Evolutionary conservation across 768 basidiomycete species (phyloP).

Genomic region (Gloeophyllum trabeum): DNA sequence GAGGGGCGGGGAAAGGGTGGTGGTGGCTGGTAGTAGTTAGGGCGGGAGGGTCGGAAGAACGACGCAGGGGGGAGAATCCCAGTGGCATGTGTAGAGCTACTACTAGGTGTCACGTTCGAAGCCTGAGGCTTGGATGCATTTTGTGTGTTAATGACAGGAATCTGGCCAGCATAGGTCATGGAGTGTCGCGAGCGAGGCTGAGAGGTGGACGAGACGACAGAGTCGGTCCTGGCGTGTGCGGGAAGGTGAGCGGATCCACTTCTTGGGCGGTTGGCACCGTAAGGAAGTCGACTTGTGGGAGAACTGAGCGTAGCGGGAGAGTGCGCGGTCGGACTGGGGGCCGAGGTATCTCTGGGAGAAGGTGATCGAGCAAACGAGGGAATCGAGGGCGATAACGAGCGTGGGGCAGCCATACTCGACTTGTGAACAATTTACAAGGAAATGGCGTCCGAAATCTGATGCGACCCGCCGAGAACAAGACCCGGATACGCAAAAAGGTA

Average conservation of each 20-base stretch:
- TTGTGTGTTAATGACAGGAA: too few species aligned
- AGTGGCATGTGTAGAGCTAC: constrained; percentile 56
- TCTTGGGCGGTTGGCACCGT: too few species aligned
- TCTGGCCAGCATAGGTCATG: too few species aligned
- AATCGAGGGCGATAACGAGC: constrained; percentile 14
- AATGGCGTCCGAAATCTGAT: too few species aligned
- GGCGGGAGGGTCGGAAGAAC: constrained; percentile 66
- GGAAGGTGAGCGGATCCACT: background rate
- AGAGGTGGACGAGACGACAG: background rate
- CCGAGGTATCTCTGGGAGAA: constrained; percentile 5
- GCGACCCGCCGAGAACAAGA: too few species aligned
- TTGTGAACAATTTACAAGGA: too few species aligned
- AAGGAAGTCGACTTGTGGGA: too few species aligned
- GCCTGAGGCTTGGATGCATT: too few species aligned
- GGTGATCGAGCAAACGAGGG: constrained; percentile 12
- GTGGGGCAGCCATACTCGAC: constrained; percentile 19
- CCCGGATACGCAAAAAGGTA: too few species aligned
- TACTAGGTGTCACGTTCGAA: too few species aligned
- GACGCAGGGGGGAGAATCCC: constrained; percentile 72
- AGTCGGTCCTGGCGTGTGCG: background rate
- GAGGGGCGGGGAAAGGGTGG: constrained; percentile 21
- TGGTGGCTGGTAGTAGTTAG: constrained; percentile 33
- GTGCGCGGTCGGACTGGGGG: constrained; percentile 5
- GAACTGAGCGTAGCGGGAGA: constrained; percentile 1
- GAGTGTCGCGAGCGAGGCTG: too few species aligned